A percentile compares a stretch with the other conserved stretches of the same genome.
Conservation (phyloP, 306 rosid species). For the Parietaria judaica region DNA sequence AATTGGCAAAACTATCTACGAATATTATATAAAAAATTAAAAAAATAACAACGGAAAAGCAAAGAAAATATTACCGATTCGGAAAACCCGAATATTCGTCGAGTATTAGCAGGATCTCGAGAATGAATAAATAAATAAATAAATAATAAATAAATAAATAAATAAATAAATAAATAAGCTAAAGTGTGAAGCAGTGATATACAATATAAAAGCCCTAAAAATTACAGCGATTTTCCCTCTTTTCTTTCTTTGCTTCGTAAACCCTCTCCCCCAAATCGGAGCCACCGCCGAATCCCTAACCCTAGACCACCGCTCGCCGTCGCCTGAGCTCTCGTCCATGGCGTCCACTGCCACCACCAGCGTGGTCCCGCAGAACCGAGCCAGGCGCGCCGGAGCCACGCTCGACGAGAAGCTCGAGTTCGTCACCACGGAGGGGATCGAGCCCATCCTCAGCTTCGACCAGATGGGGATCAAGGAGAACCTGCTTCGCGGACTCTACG, state of each 20-base stretch:
- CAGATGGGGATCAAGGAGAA: conserved; percentile 91
- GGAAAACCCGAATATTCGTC: too few relatives aligned
- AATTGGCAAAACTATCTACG: too few relatives aligned
- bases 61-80: too few relatives aligned
- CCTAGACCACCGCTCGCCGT: not conserved
- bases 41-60: too few relatives aligned
- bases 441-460: conserved; percentile 72
- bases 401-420: conserved; percentile 71
- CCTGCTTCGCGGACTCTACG: conserved; percentile 81
- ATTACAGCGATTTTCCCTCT: not conserved
- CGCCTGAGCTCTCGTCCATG: conserved; percentile 18
- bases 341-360: conserved; percentile 43
- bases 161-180: too few relatives aligned
- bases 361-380: conserved; percentile 62
- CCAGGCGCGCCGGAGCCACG: conserved; percentile 31
- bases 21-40: too few relatives aligned
- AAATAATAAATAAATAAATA: too few relatives aligned
- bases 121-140: too few relatives aligned
- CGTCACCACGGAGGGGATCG: conserved; percentile 76
- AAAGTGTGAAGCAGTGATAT: not conserved
- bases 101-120: too few relatives aligned
- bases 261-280: not conserved
- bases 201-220: not conserved
- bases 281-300: not conserved
- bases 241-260: not conserved